A percentile compares a stretch with the other conserved stretches of the same genome.
phyloP scores from a whole-genome alignment of 768 basidiomycete genomes.

The Ramaria rubella region DNA sequence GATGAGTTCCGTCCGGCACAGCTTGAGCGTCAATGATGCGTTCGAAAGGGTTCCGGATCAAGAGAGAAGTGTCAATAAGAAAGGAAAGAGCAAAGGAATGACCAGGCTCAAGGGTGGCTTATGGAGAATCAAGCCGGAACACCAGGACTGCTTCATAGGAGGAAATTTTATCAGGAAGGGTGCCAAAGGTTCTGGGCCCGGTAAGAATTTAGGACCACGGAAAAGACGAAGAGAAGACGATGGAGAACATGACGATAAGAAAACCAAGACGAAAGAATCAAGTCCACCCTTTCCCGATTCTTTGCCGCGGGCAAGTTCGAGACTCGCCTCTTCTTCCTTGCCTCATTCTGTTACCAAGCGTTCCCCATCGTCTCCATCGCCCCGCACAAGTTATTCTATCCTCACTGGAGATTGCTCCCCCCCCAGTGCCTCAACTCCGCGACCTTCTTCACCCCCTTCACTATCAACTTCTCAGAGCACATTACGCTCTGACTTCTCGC shows the following conservation, averaged over 20 bases:
- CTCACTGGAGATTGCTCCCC: not conserved
- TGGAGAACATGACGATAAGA: conserved; percentile 25
- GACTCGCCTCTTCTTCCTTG: not conserved
- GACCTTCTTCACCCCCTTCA: conserved; percentile 15
- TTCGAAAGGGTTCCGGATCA: conserved; percentile 56
- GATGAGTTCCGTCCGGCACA: conserved; percentile 99
- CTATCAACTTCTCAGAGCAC: not conserved
- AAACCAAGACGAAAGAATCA: conserved; percentile 21
- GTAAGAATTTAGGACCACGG: conserved; percentile 26
- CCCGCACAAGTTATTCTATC: not conserved
- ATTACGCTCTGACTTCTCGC: conserved; percentile 14
- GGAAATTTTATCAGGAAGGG: conserved; percentile 49
- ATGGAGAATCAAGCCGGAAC: conserved; percentile 83
- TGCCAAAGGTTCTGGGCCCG: conserved; percentile 51
- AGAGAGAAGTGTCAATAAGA: conserved; percentile 8
- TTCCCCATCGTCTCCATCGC: too few species aligned
- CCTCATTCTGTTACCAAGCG: not conserved
- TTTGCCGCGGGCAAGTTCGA: not conserved
- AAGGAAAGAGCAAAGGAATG: conserved; percentile 52
- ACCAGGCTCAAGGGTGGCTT: conserved; percentile 71
- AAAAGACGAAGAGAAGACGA: conserved; percentile 26
- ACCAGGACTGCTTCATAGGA: conserved; percentile 68
- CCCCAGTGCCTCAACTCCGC: not conserved
- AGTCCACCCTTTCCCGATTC: not conserved
- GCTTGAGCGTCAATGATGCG: conserved; percentile 84